Conservation (phyloP, 257 asterid genomes). For the Solanum pinnatisectum region DNA sequence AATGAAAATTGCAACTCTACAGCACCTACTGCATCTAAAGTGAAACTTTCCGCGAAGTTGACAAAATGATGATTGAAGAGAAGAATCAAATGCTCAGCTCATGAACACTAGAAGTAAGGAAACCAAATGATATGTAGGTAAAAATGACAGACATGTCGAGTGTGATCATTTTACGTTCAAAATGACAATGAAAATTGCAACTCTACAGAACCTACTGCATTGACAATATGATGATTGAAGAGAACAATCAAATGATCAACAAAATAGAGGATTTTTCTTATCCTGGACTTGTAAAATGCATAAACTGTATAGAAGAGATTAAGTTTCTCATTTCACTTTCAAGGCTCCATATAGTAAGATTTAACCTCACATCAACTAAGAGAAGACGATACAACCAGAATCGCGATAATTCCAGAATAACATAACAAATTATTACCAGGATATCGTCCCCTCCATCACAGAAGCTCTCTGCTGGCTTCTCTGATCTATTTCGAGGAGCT, state of each 20-base stretch:
- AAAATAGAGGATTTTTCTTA: not conserved
- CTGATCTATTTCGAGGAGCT: conserved; percentile 86
- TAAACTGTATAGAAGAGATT: not conserved
- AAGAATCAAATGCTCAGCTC: not conserved
- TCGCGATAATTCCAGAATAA: not conserved
- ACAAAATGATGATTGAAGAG: not conserved
- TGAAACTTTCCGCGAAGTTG: not conserved
- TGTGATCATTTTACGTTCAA: not conserved
- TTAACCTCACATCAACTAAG: not conserved
- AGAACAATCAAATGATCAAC: not conserved
- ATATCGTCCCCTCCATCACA: conserved; percentile 40
- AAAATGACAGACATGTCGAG: not conserved
- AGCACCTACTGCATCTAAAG: not conserved
- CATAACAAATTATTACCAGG: conserved; percentile 32
- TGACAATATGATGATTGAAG: not conserved
- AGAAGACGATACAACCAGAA: not conserved
- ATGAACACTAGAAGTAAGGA: not conserved
- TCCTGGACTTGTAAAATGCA: not conserved
- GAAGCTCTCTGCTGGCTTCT: conserved; percentile 51
- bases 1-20: not conserved
- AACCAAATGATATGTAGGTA: not conserved
- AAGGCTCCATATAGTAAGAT: not conserved
- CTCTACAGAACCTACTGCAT: not conserved
- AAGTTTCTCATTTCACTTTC: not conserved
- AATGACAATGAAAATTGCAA: not conserved